These are phyloP conservation scores for Pisolithus marmoratus DNA, from an alignment of 768 basidiomycete genomes.

Conservation along the genomic window DNA sequence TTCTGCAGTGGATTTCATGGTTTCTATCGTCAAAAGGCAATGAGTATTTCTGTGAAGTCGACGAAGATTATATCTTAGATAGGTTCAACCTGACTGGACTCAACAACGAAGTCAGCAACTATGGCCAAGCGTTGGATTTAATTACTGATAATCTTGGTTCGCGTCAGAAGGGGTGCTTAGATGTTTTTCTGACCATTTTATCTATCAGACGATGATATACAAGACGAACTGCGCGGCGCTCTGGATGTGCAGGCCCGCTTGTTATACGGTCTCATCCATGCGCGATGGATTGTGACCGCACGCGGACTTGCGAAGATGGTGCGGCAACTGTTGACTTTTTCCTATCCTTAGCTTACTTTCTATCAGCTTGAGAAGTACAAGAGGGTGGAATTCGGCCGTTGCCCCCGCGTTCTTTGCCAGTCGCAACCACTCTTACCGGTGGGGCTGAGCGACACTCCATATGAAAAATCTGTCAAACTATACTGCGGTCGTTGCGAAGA, in stretches of 20 bases:
- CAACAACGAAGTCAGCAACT: slow-evolving; percentile 94
- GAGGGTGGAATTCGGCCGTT: slow-evolving; percentile 96
- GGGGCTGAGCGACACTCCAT: slow-evolving; percentile 94
- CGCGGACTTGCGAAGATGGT: slow-evolving; percentile 96
- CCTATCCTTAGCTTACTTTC: neutral
- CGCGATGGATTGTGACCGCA: slow-evolving; percentile 94
- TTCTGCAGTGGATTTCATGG: slow-evolving; percentile 90
- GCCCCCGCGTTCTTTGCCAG: slow-evolving; percentile 95
- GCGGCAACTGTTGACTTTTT: slow-evolving; percentile 5
- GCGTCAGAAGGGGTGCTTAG: slow-evolving; percentile 19
- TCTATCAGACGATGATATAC: slow-evolving; percentile 79
- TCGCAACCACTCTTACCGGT: slow-evolving; percentile 93
- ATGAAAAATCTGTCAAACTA: slow-evolving; percentile 97
- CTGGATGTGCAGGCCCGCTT: slow-evolving; percentile 91
- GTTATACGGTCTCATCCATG: slow-evolving; percentile 94
- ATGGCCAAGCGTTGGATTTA: slow-evolving; percentile 87
- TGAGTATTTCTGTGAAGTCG: slow-evolving; percentile 99
- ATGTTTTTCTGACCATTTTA: neutral
- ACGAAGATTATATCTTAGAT: slow-evolving; percentile 98
- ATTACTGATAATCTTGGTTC: slow-evolving; percentile 93
- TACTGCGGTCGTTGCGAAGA: slow-evolving; percentile 99
- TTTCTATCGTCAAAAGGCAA: slow-evolving; percentile 96
- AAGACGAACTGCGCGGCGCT: slow-evolving; percentile 87
- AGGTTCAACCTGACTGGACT: slow-evolving; percentile 97
- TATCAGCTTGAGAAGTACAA: slow-evolving; percentile 92